phyloP scores from a whole-genome alignment of 805 yeast genomes.

The Metschnikowia lachancei region DNA sequence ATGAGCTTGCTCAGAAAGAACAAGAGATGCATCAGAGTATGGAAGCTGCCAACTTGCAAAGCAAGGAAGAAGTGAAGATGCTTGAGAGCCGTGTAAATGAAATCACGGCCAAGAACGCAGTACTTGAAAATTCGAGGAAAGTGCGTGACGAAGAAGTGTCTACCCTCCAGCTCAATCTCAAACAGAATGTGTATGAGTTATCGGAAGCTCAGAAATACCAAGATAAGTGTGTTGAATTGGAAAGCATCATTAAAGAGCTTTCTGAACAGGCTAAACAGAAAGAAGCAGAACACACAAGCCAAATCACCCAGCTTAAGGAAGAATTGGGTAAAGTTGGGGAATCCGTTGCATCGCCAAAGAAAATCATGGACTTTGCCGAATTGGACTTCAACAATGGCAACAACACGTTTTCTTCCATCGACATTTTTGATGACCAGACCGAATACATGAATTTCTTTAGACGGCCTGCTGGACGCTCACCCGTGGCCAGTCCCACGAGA shows the following conservation, averaged over 20 bases:
- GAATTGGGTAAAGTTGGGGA: conserved; percentile 6
- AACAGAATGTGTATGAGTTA: background rate
- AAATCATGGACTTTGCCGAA: conserved; percentile 7
- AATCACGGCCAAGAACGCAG: background rate
- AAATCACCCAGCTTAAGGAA: conserved; percentile 7
- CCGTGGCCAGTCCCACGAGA: conserved; percentile 11
- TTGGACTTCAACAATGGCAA: conserved; percentile 13
- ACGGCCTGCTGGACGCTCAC: conserved; percentile 6
- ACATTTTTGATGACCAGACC: conserved; percentile 17
- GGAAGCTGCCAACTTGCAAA: background rate
- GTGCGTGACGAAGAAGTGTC: background rate
- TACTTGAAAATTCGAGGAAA: background rate
- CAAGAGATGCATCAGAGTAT: background rate
- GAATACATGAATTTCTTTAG: conserved; percentile 12
- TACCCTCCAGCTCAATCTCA: background rate
- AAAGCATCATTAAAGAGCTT: background rate
- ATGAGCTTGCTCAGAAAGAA: background rate
- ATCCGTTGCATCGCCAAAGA: background rate
- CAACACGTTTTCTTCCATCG: conserved; percentile 13
- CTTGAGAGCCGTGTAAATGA: conserved; percentile 1
- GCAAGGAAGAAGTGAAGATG: background rate
- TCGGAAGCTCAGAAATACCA: background rate
- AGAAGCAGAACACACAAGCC: conserved; percentile 6
- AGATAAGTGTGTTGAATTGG: conserved; percentile 1
- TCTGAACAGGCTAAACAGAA: conserved; percentile 1